Evolutionary conservation across 768 basidiomycete species (phyloP).

Genomic region (Psilocybe subaeruginosa): DNA sequence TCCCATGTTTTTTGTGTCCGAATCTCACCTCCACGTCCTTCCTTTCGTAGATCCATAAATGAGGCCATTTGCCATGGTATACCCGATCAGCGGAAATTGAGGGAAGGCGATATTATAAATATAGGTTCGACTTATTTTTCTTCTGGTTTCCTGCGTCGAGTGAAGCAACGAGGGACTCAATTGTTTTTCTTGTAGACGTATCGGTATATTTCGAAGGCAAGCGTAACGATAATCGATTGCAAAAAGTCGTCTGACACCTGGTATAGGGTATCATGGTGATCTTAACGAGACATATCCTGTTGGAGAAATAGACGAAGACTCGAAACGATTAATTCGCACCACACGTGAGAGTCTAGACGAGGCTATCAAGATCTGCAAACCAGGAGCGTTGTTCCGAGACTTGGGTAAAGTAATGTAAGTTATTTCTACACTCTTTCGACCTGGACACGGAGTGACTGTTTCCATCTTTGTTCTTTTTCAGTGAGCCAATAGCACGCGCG

Average conservation of each 20-base stretch:
- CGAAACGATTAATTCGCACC: slow-evolving; percentile 78
- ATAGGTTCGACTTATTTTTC: slow-evolving; percentile 57
- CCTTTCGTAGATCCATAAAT: slow-evolving; percentile 72
- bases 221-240: slow-evolving; percentile 7
- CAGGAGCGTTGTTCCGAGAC: slow-evolving; percentile 88
- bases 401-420: slow-evolving; percentile 85
- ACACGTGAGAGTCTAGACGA: slow-evolving; percentile 85
- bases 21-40: neutral
- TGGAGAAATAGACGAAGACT: slow-evolving; percentile 82
- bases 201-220: slow-evolving; percentile 78
- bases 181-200: slow-evolving; percentile 57
- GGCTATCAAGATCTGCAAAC: slow-evolving; percentile 92
- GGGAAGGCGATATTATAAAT: slow-evolving; percentile 96
- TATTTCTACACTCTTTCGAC: neutral
- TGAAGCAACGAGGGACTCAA: slow-evolving; percentile 10
- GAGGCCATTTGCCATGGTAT: slow-evolving; percentile 98
- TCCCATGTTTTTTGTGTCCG: neutral
- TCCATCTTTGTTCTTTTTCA: neutral
- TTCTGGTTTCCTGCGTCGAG: slow-evolving; percentile 1
- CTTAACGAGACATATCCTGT: slow-evolving; percentile 94
- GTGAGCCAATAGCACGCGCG: slow-evolving; percentile 83
- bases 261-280: slow-evolving; percentile 86
- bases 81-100: slow-evolving; percentile 81
- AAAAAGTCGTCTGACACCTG: slow-evolving; percentile 3
- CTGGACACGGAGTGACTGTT: slow-evolving; percentile 5